Percentiles rank a stretch among this genome's conserved stretches.
Evolutionary conservation across 2,329 filamentous ascomycete genomes (phyloP).

Genomic region (Venturia asperata): DNA sequence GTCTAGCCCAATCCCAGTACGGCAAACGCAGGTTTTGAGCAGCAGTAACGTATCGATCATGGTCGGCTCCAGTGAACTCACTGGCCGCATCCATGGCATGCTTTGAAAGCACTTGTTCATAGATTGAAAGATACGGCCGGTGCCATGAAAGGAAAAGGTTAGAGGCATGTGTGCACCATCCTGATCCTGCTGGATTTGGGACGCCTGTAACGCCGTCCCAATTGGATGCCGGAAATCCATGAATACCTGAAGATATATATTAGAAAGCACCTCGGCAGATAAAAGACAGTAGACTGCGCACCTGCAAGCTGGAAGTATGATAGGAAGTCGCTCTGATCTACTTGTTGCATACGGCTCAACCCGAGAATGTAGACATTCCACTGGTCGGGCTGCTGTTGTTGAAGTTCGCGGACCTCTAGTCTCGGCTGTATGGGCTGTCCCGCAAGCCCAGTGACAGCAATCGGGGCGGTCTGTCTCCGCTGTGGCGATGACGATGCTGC

Average conservation of each 20-base stretch:
- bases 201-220: constrained; percentile 48
- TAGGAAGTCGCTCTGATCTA: constrained; percentile 53
- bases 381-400: constrained; percentile 51
- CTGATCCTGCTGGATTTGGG: constrained; percentile 47
- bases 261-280: constrained; percentile 16
- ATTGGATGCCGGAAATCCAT: constrained; percentile 58
- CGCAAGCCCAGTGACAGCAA: constrained; percentile 24
- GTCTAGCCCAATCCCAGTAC: constrained; percentile 40
- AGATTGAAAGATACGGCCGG: constrained; percentile 65
- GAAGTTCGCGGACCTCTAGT: constrained; percentile 60
- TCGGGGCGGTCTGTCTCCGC: constrained; percentile 14
- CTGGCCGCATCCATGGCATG: constrained; percentile 31
- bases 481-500: not conserved
- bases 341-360: constrained; percentile 61
- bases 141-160: constrained; percentile 81
- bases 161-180: constrained; percentile 73
- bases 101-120: constrained; percentile 32
- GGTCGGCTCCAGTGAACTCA: constrained; percentile 30
- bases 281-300: constrained; percentile 32
- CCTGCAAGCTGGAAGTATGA: constrained; percentile 76
- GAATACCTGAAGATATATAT: constrained; percentile 52
- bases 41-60: constrained; percentile 31
- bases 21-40: constrained; percentile 35
- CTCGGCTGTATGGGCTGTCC: constrained; percentile 37
- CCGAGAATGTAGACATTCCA: constrained; percentile 74